Percentiles rank a stretch among this genome's conserved stretches.
phyloP scores from a whole-genome alignment of 2,329 filamentous ascomycete genomes.

The Parasarocladium wereldwijsianum region DNA sequence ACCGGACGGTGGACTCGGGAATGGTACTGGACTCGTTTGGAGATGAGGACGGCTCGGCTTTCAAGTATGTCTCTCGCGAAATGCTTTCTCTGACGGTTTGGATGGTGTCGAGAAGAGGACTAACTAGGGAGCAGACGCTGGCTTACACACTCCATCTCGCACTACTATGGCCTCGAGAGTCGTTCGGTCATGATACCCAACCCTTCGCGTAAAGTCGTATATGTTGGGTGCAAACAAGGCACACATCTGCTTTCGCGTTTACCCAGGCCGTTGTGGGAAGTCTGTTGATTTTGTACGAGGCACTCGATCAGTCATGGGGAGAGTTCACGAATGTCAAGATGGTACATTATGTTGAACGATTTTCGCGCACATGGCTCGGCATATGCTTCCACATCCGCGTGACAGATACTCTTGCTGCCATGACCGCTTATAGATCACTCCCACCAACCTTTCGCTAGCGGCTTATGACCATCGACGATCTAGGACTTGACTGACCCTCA shows the following conservation, averaged over 20 bases:
- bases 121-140: constrained; percentile 48
- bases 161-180: constrained; percentile 81
- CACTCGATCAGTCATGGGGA: too few species aligned
- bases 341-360: too few species aligned
- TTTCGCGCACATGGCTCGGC: too few species aligned
- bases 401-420: too few species aligned
- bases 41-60: constrained; percentile 61
- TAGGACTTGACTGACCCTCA: constrained; percentile 6
- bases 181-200: constrained; percentile 62
- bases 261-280: constrained; percentile 51
- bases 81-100: background rate
- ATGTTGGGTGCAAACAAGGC: constrained; percentile 54
- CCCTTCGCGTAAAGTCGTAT: constrained; percentile 64
- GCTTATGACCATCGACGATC: constrained; percentile 4
- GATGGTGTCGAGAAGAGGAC: background rate
- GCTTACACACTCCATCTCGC: constrained; percentile 82
- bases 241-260: too few species aligned
- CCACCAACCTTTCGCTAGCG: background rate
- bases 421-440: background rate
- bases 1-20: constrained; percentile 44
- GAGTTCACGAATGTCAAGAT: too few species aligned
- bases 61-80: constrained; percentile 47
- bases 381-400: too few species aligned
- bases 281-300: too few species aligned
- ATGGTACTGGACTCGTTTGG: constrained; percentile 70